Percentiles rank a stretch among this genome's conserved stretches.
Conservation (phyloP, 345 rosid species). For the Brassica rapa region DNA sequence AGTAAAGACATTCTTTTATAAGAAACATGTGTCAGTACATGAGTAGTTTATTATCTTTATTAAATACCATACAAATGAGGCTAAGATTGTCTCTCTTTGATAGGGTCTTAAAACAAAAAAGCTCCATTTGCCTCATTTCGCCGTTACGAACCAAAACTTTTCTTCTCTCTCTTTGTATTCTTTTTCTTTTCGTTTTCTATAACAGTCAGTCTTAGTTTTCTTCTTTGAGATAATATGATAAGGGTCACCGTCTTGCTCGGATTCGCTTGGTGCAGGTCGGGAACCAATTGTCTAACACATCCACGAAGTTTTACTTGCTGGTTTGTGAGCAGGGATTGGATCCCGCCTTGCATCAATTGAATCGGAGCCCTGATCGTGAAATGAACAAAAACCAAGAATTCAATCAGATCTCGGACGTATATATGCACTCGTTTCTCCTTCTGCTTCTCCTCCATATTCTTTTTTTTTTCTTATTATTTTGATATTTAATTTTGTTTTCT, state of each 20-base stretch:
- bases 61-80: constrained; percentile 31
- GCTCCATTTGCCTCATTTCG: background rate
- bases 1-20: background rate
- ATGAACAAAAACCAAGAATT: background rate
- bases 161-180: background rate
- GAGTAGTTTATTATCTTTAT: constrained; percentile 17
- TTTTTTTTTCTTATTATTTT: background rate
- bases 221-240: background rate
- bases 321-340: constrained; percentile 1
- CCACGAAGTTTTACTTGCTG: constrained; percentile 15
- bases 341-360: constrained; percentile 99
- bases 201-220: no score
- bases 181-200: background rate
- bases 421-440: background rate
- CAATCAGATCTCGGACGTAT: constrained; percentile 22
- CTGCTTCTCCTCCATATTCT: background rate
- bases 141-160: background rate
- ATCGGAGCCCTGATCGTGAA: constrained; percentile 80
- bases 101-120: background rate
- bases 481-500: background rate
- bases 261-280: constrained; percentile 99
- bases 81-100: constrained; percentile 22
- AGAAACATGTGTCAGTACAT: background rate
- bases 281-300: constrained; percentile 54
- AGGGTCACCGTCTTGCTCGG: constrained; percentile 77